A percentile compares a stretch with the other conserved stretches of the same genome.
Conservation (phyloP, 192 early-diverging fungal genomes). For the Glomus cerebriforme region DNA sequence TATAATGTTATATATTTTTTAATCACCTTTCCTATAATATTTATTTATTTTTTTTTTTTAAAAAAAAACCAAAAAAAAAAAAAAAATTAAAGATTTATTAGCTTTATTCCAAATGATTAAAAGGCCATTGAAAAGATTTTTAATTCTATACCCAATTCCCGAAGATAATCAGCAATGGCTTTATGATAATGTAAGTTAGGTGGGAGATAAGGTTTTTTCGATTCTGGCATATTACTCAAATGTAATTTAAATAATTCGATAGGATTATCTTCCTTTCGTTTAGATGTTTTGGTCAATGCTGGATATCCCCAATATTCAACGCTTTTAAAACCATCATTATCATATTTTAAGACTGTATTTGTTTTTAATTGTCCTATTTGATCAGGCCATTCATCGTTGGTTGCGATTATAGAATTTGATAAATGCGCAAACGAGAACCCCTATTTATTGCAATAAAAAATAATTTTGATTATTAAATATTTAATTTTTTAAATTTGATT, state of each 20-base stretch:
- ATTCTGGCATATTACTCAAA: conserved; percentile 48
- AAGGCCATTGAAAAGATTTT: no score
- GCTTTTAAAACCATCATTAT: neutral
- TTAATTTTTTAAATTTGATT: no score
- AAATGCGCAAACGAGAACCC: neutral
- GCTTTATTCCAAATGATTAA: neutral
- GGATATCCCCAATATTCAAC: neutral
- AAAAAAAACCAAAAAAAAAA: no score
- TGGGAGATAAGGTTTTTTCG: conserved; percentile 41
- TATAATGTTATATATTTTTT: no score
- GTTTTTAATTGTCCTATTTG: neutral
- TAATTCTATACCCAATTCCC: conserved; percentile 13
- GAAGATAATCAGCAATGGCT: conserved; percentile 56
- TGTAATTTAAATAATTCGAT: conserved; percentile 16
- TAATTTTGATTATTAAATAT: no score
- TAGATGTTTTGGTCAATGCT: neutral
- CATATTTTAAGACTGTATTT: neutral
- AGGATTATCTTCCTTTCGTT: neutral
- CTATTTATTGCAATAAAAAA: neutral
- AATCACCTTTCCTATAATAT: no score
- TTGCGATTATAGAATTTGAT: neutral
- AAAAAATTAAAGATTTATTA: no score
- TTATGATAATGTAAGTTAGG: conserved; percentile 49
- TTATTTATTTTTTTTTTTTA: no score
- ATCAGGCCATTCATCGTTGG: neutral